Evolutionary conservation across 2,329 filamentous ascomycete species (phyloP).

Genomic region (Colletotrichum sp.): DNA sequence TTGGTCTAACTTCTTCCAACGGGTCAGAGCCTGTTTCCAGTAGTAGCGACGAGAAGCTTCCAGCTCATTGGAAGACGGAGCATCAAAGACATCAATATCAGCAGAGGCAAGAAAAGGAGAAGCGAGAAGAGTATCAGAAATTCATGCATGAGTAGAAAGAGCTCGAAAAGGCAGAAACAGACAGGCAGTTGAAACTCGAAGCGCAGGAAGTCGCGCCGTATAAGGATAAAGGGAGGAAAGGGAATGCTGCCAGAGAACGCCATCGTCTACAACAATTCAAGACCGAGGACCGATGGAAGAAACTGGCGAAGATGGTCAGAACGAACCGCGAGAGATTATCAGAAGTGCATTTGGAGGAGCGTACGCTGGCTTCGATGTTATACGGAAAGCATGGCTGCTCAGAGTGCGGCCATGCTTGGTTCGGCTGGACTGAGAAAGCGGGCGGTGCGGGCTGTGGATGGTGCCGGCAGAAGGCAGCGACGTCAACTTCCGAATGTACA

Average conservation of each 20-base stretch:
- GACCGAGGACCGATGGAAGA: background rate
- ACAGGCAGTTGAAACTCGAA: background rate
- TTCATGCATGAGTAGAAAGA: fast-evolving
- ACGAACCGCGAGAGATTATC: background rate
- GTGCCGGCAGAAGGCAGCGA: background rate
- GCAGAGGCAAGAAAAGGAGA: background rate
- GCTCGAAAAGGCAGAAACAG: fast-evolving
- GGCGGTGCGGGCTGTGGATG: background rate
- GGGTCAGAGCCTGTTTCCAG: too few species aligned
- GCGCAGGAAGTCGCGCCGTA: background rate
- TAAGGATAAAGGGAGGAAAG: fast-evolving
- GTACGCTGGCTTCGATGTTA: background rate
- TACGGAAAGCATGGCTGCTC: background rate
- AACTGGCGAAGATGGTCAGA: background rate
- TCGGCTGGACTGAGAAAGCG: background rate
- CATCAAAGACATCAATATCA: background rate
- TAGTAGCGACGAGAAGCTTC: background rate
- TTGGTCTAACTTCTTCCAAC: too few species aligned
- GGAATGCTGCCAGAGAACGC: background rate
- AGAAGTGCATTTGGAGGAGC: background rate
- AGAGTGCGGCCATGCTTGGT: background rate
- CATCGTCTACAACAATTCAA: background rate
- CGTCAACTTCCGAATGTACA: background rate
- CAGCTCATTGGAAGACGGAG: background rate
- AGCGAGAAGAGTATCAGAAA: background rate